Conservation (phyloP, 495 filamentous ascomycete species). For the Umbilicaria muhlenbergii region DNA sequence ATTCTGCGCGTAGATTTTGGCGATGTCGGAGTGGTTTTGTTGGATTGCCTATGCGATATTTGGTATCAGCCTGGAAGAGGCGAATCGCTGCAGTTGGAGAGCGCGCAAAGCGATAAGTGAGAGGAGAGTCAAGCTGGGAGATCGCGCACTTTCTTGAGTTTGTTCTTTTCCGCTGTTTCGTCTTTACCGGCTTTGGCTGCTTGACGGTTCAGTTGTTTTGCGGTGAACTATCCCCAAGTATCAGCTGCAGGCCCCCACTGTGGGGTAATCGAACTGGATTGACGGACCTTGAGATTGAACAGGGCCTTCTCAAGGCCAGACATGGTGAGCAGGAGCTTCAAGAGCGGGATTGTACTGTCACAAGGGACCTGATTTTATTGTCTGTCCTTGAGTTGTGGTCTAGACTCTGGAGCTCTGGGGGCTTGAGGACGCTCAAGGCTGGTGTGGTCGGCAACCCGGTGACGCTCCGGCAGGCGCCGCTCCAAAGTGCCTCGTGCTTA, state of each 20-base stretch:
- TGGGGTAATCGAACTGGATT: background rate
- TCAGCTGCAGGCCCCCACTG: constrained; percentile 1
- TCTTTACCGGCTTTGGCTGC: constrained; percentile 70
- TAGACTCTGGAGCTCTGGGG: too few relatives aligned
- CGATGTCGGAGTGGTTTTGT: constrained; percentile 56
- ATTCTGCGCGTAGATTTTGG: constrained; percentile 72
- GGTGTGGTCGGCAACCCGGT: too few relatives aligned
- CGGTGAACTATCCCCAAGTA: constrained; percentile 46
- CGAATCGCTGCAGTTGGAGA: background rate
- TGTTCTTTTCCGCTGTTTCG: constrained; percentile 64
- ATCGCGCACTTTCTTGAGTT: constrained; percentile 54
- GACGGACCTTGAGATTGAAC: constrained; percentile 43
- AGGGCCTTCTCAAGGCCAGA: constrained; percentile 48
- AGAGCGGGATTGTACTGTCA: background rate
- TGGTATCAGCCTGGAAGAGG: background rate
- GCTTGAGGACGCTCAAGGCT: too few relatives aligned
- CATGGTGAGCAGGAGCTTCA: constrained; percentile 21
- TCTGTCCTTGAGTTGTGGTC: background rate
- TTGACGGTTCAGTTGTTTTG: constrained; percentile 70
- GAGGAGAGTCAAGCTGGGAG: background rate
- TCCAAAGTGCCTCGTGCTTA: too few relatives aligned
- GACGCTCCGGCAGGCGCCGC: too few relatives aligned
- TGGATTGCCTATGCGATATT: constrained; percentile 32
- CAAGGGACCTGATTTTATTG: background rate
- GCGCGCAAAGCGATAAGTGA: background rate